phyloP scores from a whole-genome alignment of 2,329 filamentous ascomycete species.

The Apiospora aurea region DNA sequence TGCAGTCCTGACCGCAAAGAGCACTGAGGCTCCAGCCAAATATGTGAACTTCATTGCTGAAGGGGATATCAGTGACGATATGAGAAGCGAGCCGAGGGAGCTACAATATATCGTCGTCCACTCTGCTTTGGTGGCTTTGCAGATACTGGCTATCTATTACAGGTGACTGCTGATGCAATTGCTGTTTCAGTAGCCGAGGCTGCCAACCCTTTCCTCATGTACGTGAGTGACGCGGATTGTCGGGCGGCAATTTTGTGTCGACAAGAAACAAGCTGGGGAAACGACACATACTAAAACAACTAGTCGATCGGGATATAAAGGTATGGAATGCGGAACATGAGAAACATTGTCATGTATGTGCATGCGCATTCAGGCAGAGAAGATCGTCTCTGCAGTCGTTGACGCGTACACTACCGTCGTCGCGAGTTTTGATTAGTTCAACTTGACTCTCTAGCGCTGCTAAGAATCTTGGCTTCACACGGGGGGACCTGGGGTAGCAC shows the following conservation, averaged over 20 bases:
- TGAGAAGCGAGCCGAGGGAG: neutral
- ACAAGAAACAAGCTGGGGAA: neutral
- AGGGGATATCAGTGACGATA: neutral
- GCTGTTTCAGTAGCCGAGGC: constrained; percentile 11
- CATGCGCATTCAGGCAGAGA: neutral
- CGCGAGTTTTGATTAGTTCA: constrained; percentile 10
- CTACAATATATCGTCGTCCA: neutral
- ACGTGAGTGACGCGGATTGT: neutral
- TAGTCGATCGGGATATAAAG: neutral
- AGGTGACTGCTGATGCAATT: neutral
- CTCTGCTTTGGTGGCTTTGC: neutral
- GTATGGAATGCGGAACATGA: neutral
- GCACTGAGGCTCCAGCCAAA: neutral
- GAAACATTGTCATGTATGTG: neutral
- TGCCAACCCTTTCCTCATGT: neutral
- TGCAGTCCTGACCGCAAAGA: constrained; percentile 8
- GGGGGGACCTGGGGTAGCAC: neutral
- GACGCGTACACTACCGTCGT: constrained; percentile 18
- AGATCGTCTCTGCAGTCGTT: neutral
- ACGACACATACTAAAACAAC: neutral
- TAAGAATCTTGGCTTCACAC: constrained; percentile 19
- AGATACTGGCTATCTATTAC: neutral
- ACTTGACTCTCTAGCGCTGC: neutral
- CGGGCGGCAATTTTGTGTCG: neutral
- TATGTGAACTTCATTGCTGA: constrained; percentile 23